Conservation (phyloP, 2,329 filamentous ascomycete genomes). For the Raffaelea deltoideospora region DNA sequence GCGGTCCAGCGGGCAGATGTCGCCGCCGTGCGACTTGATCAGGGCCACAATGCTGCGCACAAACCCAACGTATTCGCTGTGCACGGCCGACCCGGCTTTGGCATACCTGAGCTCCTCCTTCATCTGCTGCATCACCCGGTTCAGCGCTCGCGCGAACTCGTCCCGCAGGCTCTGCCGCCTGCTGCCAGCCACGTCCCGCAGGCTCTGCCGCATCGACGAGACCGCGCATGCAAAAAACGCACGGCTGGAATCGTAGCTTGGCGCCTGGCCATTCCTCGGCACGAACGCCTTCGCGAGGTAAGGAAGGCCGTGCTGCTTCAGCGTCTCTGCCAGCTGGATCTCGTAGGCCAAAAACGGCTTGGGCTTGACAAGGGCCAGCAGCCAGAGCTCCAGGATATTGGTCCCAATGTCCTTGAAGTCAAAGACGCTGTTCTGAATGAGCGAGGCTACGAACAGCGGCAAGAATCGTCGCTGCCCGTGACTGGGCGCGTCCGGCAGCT, state of each 20-base stretch:
- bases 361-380: constrained; percentile 36
- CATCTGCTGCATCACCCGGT: constrained; percentile 36
- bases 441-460: constrained; percentile 33
- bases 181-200: constrained; percentile 24
- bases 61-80: constrained; percentile 33
- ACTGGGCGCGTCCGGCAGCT: constrained; percentile 21
- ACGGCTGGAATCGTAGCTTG: constrained; percentile 31
- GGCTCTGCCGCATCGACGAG: constrained; percentile 31
- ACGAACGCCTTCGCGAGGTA: constrained; percentile 27
- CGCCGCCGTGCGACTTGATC: constrained; percentile 36
- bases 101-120: constrained; percentile 30
- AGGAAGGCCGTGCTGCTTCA: constrained; percentile 24
- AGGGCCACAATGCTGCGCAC: constrained; percentile 35
- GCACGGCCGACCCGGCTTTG: constrained; percentile 19
- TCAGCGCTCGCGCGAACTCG: constrained; percentile 28
- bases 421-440: constrained; percentile 30
- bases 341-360: constrained; percentile 29
- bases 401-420: constrained; percentile 31
- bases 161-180: constrained; percentile 20
- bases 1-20: constrained; percentile 36
- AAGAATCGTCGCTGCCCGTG: constrained; percentile 28
- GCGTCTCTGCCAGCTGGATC: constrained; percentile 29
- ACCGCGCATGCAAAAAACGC: constrained; percentile 34
- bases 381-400: constrained; percentile 36
- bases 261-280: constrained; percentile 19